Percentiles rank a stretch among this genome's conserved stretches.
These are phyloP conservation scores for Hyaloscypha finlandica DNA, from an alignment of 495 filamentous ascomycete genomes.

Conservation along the genomic window DNA sequence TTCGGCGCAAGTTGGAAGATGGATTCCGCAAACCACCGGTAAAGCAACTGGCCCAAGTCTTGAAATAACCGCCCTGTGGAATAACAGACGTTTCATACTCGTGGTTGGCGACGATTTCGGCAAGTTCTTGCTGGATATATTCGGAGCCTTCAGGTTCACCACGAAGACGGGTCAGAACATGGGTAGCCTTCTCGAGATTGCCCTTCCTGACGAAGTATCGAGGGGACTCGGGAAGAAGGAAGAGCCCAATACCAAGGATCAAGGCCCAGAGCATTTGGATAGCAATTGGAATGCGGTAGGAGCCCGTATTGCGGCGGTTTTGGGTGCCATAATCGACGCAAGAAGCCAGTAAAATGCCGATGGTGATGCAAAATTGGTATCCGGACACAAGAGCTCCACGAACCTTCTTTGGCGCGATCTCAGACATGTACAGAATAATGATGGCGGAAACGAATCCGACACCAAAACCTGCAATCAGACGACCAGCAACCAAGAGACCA, in stretches of 20 bases:
- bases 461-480: constrained; percentile 79
- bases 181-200: constrained; percentile 55
- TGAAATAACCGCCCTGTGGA: constrained; percentile 59
- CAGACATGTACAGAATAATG: constrained; percentile 64
- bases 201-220: constrained; percentile 61
- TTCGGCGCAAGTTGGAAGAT: constrained; percentile 52
- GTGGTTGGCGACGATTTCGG: constrained; percentile 72
- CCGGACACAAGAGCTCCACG: constrained; percentile 69
- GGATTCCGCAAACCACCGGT: constrained; percentile 61
- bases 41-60: constrained; percentile 71
- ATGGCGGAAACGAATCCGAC: constrained; percentile 79
- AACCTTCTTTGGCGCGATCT: constrained; percentile 64
- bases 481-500: constrained; percentile 73
- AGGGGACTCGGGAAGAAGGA: constrained; percentile 60
- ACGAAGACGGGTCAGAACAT: constrained; percentile 49
- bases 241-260: constrained; percentile 58
- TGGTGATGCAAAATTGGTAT: constrained; percentile 73
- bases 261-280: constrained; percentile 69
- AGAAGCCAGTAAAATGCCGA: constrained; percentile 71
- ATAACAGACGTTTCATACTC: constrained; percentile 62
- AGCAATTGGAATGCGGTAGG: constrained; percentile 71
- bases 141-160: constrained; percentile 61
- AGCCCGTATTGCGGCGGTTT: constrained; percentile 58
- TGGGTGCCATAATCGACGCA: constrained; percentile 72
- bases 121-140: constrained; percentile 66